Evolutionary conservation across 2,329 filamentous ascomycete genomes (phyloP).

Genomic region (Ophiostoma fasciatum): DNA sequence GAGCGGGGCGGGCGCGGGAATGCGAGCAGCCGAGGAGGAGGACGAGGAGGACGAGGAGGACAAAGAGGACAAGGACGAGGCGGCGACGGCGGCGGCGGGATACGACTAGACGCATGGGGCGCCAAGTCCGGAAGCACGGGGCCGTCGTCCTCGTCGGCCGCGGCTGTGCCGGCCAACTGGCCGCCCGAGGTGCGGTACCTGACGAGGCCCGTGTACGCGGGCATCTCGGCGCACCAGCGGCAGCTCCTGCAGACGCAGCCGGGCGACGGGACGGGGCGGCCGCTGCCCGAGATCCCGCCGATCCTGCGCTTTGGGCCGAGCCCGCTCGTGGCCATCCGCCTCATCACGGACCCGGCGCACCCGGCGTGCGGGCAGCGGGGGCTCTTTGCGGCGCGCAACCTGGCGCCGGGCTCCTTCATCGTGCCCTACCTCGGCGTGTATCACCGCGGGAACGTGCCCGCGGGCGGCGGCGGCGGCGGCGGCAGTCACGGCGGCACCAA

Average conservation of each 20-base stretch:
- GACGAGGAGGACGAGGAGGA: too few relatives aligned
- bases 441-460: slow-evolving; percentile 26
- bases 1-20: too few relatives aligned
- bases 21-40: too few relatives aligned
- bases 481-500: slow-evolving; percentile 16
- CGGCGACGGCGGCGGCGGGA: too few relatives aligned
- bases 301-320: slow-evolving; percentile 25
- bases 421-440: slow-evolving; percentile 47
- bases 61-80: too few relatives aligned
- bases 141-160: background rate
- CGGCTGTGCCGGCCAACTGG: slow-evolving; percentile 39
- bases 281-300: slow-evolving; percentile 8
- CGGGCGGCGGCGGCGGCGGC: slow-evolving; percentile 13
- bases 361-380: slow-evolving; percentile 44
- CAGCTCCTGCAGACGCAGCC: slow-evolving; percentile 21
- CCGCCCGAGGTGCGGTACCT: slow-evolving; percentile 38
- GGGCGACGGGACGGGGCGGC: slow-evolving; percentile 4
- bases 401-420: slow-evolving; percentile 40
- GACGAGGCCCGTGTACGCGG: slow-evolving; percentile 30
- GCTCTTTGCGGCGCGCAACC: slow-evolving; percentile 40
- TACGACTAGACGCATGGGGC: too few relatives aligned
- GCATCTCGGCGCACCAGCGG: slow-evolving; percentile 28
- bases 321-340: slow-evolving; percentile 36
- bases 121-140: too few relatives aligned
- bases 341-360: slow-evolving; percentile 35